Evolutionary conservation across 164 flowering plant species (phyloP).

Genomic region (Stephania cephalantha): DNA sequence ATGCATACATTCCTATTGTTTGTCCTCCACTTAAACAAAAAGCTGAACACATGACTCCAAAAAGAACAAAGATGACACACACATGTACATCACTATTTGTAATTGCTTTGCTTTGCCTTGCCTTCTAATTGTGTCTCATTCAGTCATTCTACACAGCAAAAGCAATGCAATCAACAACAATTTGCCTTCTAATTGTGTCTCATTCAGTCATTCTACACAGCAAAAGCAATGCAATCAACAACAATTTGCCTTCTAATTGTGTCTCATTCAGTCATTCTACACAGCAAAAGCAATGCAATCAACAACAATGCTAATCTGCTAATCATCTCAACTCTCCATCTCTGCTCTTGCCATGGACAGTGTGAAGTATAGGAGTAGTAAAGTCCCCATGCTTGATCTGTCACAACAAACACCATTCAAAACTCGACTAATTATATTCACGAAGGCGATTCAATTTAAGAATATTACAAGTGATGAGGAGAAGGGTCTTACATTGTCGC

Average conservation of each 20-base stretch:
- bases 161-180: too few relatives aligned
- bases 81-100: too few relatives aligned
- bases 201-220: too few relatives aligned
- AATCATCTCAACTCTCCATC: background rate
- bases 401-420: background rate
- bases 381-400: slow-evolving; percentile 85
- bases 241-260: too few relatives aligned
- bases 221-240: too few relatives aligned
- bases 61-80: background rate
- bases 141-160: too few relatives aligned
- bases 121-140: too few relatives aligned
- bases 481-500: background rate
- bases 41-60: background rate
- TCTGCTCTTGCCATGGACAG: slow-evolving; percentile 32
- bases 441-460: background rate
- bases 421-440: background rate
- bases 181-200: too few relatives aligned
- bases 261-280: too few relatives aligned
- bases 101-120: too few relatives aligned
- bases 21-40: background rate
- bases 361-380: slow-evolving; percentile 67
- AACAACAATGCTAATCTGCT: too few relatives aligned
- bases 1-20: background rate
- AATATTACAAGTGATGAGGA: background rate
- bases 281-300: too few relatives aligned